Percentiles rank a stretch among this genome's conserved stretches.
These are phyloP conservation scores for Macrophomina pseudophaseolina DNA, from an alignment of 2,329 filamentous ascomycete species.

Conservation along the genomic window DNA sequence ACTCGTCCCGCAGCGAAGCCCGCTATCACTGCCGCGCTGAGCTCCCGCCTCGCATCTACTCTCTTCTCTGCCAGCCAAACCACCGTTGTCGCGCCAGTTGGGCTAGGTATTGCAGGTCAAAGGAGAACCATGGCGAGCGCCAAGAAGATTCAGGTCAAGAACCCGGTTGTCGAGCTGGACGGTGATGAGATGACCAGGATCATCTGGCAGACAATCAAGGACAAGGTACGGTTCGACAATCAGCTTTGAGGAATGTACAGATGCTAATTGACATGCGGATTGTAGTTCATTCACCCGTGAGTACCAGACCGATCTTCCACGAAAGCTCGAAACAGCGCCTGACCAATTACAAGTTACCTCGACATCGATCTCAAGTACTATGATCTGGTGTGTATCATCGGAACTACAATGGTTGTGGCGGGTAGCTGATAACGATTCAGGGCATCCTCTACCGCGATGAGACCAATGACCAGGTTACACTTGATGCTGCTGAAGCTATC, in stretches of 20 bases:
- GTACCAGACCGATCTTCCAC: slow-evolving; percentile 3
- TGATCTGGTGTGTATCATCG: slow-evolving; percentile 63
- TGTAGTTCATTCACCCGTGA: slow-evolving; percentile 79
- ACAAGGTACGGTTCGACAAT: slow-evolving; percentile 64
- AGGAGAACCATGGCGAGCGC: slow-evolving; percentile 41
- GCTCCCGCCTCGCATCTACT: slow-evolving; percentile 14
- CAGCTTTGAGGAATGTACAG: not conserved
- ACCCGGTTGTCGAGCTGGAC: slow-evolving; percentile 96
- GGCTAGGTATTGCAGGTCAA: slow-evolving; percentile 28
- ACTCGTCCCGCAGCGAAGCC: slow-evolving; percentile 5
- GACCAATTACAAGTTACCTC: slow-evolving; percentile 65
- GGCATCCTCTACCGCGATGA: slow-evolving; percentile 93
- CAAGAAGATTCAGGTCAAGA: slow-evolving; percentile 99
- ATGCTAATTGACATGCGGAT: slow-evolving; percentile 3
- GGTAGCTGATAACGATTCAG: slow-evolving; percentile 36
- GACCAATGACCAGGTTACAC: slow-evolving; percentile 94
- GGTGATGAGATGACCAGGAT: slow-evolving; percentile 96
- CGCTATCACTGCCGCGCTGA: slow-evolving; percentile 8
- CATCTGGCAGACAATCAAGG: slow-evolving; percentile 99
- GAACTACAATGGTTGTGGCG: not conserved
- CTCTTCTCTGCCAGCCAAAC: slow-evolving; percentile 14
- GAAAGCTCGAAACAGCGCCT: slow-evolving; percentile 15
- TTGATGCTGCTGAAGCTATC: slow-evolving; percentile 95
- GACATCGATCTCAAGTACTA: slow-evolving; percentile 99
- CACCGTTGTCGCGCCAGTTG: not conserved